phyloP scores from a whole-genome alignment of 2,329 filamentous ascomycete genomes.

The Alternaria sp. region DNA sequence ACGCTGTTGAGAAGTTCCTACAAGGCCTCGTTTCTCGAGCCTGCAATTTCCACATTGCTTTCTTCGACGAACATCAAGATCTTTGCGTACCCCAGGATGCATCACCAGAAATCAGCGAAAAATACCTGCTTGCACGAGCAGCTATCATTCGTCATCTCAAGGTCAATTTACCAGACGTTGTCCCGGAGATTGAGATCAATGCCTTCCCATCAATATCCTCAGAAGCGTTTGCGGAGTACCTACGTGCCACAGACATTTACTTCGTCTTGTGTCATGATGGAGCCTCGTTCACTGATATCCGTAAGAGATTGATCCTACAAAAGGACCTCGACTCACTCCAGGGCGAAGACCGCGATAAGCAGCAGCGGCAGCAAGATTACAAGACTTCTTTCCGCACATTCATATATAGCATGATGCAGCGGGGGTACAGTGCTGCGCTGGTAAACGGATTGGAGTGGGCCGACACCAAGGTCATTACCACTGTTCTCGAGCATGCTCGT shows the following conservation, averaged over 20 bases:
- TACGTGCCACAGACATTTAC: slow-evolving; percentile 64
- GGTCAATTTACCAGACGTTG: slow-evolving; percentile 51
- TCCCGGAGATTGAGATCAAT: slow-evolving; percentile 56
- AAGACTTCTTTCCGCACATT: slow-evolving; percentile 54
- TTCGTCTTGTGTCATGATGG: slow-evolving; percentile 77
- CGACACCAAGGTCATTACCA: slow-evolving; percentile 67
- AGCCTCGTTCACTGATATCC: slow-evolving; percentile 41
- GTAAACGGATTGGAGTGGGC: slow-evolving; percentile 70
- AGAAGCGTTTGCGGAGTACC: slow-evolving; percentile 64
- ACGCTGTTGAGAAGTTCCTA: slow-evolving; percentile 73
- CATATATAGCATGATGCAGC: slow-evolving; percentile 64
- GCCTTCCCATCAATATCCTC: slow-evolving; percentile 60
- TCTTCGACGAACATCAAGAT: slow-evolving; percentile 67
- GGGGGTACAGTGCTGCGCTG: slow-evolving; percentile 69
- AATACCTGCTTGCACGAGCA: slow-evolving; percentile 69
- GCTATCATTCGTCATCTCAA: slow-evolving; percentile 72
- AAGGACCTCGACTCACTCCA: slow-evolving; percentile 31
- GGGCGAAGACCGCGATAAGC: slow-evolving; percentile 25
- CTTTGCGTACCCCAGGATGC: slow-evolving; percentile 64
- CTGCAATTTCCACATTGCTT: slow-evolving; percentile 76
- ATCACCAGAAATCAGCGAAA: slow-evolving; percentile 50
- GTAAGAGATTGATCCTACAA: slow-evolving; percentile 27
- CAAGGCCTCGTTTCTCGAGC: slow-evolving; percentile 67
- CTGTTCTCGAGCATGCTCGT: slow-evolving; percentile 32
- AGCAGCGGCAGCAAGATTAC: slow-evolving; percentile 33